Evolutionary conservation across 345 rosid genomes (phyloP), one percentile per base, ranked within the genome.

Genomic region (Camelina laxa): DNA sequence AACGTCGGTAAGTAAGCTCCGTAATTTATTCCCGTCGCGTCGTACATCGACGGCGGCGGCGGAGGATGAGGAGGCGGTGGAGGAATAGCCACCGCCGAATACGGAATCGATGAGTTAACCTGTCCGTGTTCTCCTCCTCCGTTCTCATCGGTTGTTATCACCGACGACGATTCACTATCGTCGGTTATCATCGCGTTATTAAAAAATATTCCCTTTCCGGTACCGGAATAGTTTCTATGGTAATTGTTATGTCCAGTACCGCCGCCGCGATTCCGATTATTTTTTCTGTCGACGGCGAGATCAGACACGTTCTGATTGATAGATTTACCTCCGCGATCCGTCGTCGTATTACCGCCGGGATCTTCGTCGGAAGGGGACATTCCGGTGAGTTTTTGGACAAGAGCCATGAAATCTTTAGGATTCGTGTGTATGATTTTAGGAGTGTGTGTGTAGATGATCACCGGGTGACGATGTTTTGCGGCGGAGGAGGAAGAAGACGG

Each of bases 381-480:
- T 0, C 98, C 98, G 2, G 98, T 94, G 50, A 94, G 91, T 66
- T 90, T 94, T 30, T 92, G 99, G 61, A 92, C 97, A 60, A 95
- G 76, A 22, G 91, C 90, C 98, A 91, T 91, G 76, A 93, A 93
- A 78, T 93, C 96, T 47, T 73, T 80, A 2, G 98, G 97, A 44
- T 91, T 85, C 0, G 98, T 95, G 75, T 89, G 96, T 77, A 95
- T 95, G 65, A 95, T 55, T 73, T 87, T 90, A 5, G 99, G 98
- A 8, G 96, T 87, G 68, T 91, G 97, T 8, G 99, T 92, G 85
- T 95, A 92, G 54, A 95, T 95, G 66, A 95, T 92, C 33, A 95
- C 98, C 5, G 99, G 99, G 27, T 87, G 97, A 4, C 88, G 91
- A 27, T 84, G 81, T 75, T 80, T 82, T 7, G 69, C 64, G 4